Conservation (phyloP, 805 yeast genomes). For the Suhomyces pyralidae region DNA sequence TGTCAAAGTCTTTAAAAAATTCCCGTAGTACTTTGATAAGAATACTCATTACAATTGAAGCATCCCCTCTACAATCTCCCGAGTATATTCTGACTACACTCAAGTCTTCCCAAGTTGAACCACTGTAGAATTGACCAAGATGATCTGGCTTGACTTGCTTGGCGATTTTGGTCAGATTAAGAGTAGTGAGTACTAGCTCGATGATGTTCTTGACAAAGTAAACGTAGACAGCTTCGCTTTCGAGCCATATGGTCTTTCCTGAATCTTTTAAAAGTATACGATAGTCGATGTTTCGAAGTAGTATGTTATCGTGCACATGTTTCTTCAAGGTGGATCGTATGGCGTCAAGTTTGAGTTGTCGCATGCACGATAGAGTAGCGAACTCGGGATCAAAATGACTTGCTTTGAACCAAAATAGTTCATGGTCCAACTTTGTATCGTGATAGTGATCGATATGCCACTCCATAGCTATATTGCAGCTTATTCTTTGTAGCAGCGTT, state of each 20-base stretch:
- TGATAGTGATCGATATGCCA: not conserved
- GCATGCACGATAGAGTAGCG: not conserved
- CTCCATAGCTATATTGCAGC: not conserved
- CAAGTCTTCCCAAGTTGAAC: not conserved
- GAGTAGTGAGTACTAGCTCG: not conserved
- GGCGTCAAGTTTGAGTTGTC: not conserved
- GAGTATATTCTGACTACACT: slow-evolving; percentile 1
- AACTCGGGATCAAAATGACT: not conserved
- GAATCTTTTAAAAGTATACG: not conserved
- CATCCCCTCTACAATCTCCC: not conserved
- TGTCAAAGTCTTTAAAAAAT: not conserved
- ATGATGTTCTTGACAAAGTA: not conserved
- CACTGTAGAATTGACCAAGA: not conserved
- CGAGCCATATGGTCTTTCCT: not conserved
- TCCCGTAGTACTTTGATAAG: not conserved
- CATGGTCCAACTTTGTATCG: not conserved
- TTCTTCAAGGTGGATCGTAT: not conserved
- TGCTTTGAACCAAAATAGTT: not conserved
- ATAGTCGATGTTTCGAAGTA: not conserved
- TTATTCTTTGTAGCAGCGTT: not conserved
- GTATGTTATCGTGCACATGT: not conserved
- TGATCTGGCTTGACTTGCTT: not conserved
- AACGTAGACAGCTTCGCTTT: not conserved
- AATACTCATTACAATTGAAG: not conserved
- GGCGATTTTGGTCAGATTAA: not conserved